Conservation (phyloP, 1,139 yeast genomes). For the Blastobotrys illinoisensis region DNA sequence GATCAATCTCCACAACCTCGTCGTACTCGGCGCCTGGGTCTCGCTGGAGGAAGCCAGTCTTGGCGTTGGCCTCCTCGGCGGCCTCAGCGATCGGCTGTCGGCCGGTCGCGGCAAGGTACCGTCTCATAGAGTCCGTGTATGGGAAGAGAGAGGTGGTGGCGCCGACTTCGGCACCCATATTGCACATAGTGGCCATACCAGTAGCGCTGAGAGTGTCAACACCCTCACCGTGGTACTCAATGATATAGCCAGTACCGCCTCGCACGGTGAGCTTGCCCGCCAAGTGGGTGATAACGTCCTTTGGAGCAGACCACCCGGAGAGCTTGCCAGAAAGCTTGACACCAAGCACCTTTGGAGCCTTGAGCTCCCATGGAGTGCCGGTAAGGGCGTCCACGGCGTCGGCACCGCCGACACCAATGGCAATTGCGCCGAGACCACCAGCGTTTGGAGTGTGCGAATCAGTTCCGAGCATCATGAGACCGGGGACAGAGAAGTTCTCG, state of each 20-base stretch:
- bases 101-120: slow-evolving; percentile 75
- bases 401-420: slow-evolving; percentile 99
- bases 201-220: slow-evolving; percentile 82
- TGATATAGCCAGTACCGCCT: slow-evolving; percentile 96
- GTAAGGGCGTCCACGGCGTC: slow-evolving; percentile 97
- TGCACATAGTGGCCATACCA: slow-evolving; percentile 99
- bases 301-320: slow-evolving; percentile 92
- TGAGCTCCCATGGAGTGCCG: slow-evolving; percentile 98
- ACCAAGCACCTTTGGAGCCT: slow-evolving; percentile 91
- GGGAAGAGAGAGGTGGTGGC: slow-evolving; percentile 98
- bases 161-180: slow-evolving; percentile 99
- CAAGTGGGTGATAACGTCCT: slow-evolving; percentile 85
- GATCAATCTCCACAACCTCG: slow-evolving; percentile 88
- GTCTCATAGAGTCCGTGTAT: slow-evolving; percentile 77
- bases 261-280: slow-evolving; percentile 90
- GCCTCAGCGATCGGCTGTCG: slow-evolving; percentile 77
- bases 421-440: slow-evolving; percentile 95
- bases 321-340: slow-evolving; percentile 83
- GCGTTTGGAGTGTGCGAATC: slow-evolving; percentile 98
- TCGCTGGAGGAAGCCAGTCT: slow-evolving; percentile 41
- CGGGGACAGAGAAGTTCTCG: slow-evolving; percentile 93
- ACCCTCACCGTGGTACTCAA: slow-evolving; percentile 95
- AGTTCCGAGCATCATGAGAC: slow-evolving; percentile 92
- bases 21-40: slow-evolving; percentile 94
- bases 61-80: slow-evolving; percentile 59